These are phyloP conservation scores for Canavalia ensiformis DNA, from an alignment of 306 rosid species.

Conservation along the genomic window DNA sequence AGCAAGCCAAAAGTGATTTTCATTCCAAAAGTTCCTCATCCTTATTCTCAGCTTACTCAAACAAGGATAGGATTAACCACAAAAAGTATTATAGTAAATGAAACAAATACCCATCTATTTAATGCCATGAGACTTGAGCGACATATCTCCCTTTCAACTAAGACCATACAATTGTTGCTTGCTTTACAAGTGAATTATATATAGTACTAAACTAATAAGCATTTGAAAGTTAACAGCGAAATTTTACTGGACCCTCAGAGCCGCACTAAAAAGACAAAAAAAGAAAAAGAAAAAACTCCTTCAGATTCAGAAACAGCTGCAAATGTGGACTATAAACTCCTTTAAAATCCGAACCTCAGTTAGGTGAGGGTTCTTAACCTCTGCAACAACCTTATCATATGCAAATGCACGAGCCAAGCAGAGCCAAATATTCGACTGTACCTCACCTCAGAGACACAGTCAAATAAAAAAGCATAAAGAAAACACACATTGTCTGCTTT, in stretches of 20 bases:
- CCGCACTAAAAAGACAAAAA: neutral
- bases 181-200: neutral
- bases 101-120: neutral
- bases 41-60: conserved; percentile 17
- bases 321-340: neutral
- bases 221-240: neutral
- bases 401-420: conserved; percentile 25
- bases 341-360: neutral
- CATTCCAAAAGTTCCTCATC: neutral
- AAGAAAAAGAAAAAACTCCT: neutral
- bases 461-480: neutral
- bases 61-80: conserved; percentile 7
- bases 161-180: neutral
- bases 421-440: neutral
- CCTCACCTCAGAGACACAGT: neutral
- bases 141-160: conserved; percentile 13
- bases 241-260: neutral
- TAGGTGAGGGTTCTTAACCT: neutral
- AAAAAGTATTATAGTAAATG: conserved; percentile 17
- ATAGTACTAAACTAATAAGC: neutral
- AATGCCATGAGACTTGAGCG: neutral
- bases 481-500: conserved; percentile 11
- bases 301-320: neutral
- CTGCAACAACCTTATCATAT: neutral
- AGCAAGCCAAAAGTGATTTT: neutral